These are phyloP conservation scores for Tolypocladium amazonense DNA, from an alignment of 2,329 filamentous ascomycete species.

Conservation along the genomic window DNA sequence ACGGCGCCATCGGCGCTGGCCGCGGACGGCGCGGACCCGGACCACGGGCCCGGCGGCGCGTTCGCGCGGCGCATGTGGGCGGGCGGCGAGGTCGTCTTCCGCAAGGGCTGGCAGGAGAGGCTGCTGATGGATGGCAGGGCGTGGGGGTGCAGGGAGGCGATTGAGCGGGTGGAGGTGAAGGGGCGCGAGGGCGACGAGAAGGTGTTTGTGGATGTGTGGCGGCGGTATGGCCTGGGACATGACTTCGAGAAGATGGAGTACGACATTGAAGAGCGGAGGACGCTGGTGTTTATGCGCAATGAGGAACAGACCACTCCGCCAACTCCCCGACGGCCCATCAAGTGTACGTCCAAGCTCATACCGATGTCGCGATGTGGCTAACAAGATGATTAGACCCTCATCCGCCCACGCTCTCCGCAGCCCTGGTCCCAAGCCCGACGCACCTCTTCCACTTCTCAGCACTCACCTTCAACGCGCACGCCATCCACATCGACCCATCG, in stretches of 20 bases:
- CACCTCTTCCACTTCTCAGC: conserved; percentile 87
- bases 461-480: conserved; percentile 84
- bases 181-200: conserved; percentile 26
- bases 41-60: conserved; percentile 62
- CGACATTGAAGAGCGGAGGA: conserved; percentile 36
- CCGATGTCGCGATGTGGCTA: neutral
- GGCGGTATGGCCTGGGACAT: conserved; percentile 28
- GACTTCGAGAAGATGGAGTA: conserved; percentile 8
- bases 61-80: conserved; percentile 82
- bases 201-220: conserved; percentile 40
- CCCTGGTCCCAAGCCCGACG: conserved; percentile 53
- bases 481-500: conserved; percentile 70
- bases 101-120: conserved; percentile 13
- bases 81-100: conserved; percentile 59
- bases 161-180: conserved; percentile 26
- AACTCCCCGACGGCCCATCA: conserved; percentile 11
- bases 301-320: conserved; percentile 7
- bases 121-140: conserved; percentile 27
- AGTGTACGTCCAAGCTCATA: conserved; percentile 11
- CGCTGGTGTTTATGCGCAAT: conserved; percentile 41
- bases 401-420: conserved; percentile 28
- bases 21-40: conserved; percentile 73
- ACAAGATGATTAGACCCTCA: conserved; percentile 17
- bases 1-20: conserved; percentile 52
- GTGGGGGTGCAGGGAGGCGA: conserved; percentile 34